These are phyloP conservation scores for Salix suchowensis DNA, from an alignment of 345 rosid genomes.

Conservation along the genomic window DNA sequence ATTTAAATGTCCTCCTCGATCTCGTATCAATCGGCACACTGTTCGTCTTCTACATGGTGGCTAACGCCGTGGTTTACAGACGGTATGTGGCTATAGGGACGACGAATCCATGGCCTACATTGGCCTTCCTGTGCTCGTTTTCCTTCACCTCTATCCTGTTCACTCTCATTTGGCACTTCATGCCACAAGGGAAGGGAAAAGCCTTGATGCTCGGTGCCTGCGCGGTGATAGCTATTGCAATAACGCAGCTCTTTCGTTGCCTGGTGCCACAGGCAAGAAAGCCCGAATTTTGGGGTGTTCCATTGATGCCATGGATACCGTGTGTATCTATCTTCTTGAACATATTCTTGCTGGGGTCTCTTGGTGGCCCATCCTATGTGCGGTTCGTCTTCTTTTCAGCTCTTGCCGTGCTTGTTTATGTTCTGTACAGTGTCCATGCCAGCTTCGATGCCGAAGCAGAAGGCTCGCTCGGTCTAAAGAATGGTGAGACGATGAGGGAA, in stretches of 20 bases:
- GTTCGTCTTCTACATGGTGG: slow-evolving; percentile 94
- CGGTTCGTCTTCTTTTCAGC: slow-evolving; percentile 71
- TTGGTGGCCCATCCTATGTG: slow-evolving; percentile 58
- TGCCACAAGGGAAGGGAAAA: slow-evolving; percentile 47
- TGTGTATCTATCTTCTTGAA: slow-evolving; percentile 73
- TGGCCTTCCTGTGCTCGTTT: slow-evolving; percentile 61
- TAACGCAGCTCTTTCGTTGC: slow-evolving; percentile 43
- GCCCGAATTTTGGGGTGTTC: slow-evolving; percentile 90
- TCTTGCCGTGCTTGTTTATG: slow-evolving; percentile 54
- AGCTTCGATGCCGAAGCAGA: slow-evolving; percentile 73
- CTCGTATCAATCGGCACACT: slow-evolving; percentile 91
- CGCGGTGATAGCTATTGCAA: slow-evolving; percentile 36
- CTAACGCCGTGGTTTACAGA: slow-evolving; percentile 73
- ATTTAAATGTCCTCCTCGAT: slow-evolving; percentile 61
- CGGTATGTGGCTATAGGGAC: slow-evolving; percentile 68
- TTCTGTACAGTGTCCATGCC: slow-evolving; percentile 84
- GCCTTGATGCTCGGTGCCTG: slow-evolving; percentile 50
- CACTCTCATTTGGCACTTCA: slow-evolving; percentile 64
- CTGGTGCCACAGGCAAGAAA: slow-evolving; percentile 58
- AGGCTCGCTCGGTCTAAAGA: slow-evolving; percentile 38
- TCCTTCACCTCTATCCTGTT: slow-evolving; percentile 55
- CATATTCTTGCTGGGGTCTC: slow-evolving; percentile 72
- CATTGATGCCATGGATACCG: slow-evolving; percentile 91
- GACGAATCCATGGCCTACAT: slow-evolving; percentile 67
- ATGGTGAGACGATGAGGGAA: slow-evolving; percentile 37